These are phyloP conservation scores for Apiospora aurea DNA, from an alignment of 2,329 filamentous ascomycete species.

Conservation along the genomic window DNA sequence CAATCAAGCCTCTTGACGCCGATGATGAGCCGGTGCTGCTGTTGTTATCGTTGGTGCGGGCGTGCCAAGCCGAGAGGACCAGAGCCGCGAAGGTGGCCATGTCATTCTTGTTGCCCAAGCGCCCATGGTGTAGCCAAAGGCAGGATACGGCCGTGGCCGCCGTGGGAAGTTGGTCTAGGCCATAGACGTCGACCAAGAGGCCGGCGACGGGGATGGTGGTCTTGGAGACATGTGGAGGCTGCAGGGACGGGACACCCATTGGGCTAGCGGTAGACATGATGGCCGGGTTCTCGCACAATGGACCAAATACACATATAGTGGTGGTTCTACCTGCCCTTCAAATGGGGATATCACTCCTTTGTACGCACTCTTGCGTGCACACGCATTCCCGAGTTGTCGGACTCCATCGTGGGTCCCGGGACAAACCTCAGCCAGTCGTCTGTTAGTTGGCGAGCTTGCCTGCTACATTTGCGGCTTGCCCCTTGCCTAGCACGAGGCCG, in stretches of 20 bases:
- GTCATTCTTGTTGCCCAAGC: conserved; percentile 71
- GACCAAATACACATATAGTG: not conserved
- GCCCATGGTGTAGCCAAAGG: conserved; percentile 91
- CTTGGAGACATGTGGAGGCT: conserved; percentile 52
- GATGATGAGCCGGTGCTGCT: not conserved
- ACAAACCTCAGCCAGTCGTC: conserved; percentile 8
- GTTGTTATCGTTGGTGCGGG: conserved; percentile 34
- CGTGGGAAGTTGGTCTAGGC: conserved; percentile 74
- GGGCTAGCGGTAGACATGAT: conserved; percentile 16
- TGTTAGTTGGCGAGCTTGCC: not conserved
- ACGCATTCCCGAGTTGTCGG: not conserved
- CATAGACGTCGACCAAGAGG: conserved; percentile 80
- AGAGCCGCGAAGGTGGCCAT: conserved; percentile 80
- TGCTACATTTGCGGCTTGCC: not conserved
- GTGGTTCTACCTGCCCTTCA: not conserved
- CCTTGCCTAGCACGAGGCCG: not conserved
- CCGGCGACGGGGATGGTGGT: conserved; percentile 77
- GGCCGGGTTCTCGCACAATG: not conserved
- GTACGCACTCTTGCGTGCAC: not conserved
- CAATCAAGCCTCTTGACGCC: conserved; percentile 69
- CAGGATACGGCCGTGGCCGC: conserved; percentile 67
- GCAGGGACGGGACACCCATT: not conserved
- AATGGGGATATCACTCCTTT: not conserved
- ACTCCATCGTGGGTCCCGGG: not conserved
- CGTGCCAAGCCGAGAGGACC: conserved; percentile 65